phyloP scores from a whole-genome alignment of 2,329 filamentous ascomycete species.

The Penicillium sp. region DNA sequence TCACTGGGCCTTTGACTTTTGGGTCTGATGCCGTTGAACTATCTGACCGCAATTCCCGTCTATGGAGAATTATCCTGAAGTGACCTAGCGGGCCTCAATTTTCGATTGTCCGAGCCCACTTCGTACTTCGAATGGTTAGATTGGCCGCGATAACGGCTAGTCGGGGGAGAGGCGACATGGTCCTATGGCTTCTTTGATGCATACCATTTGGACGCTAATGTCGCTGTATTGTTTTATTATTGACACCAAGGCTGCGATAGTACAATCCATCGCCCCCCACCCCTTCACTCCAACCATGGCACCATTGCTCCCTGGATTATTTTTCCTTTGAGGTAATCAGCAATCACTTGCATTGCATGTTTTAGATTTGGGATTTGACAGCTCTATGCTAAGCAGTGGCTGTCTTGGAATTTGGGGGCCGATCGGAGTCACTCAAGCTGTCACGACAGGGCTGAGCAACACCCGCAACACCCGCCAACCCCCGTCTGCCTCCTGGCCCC shows the following conservation, averaged over 20 bases:
- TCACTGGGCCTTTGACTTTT: constrained; percentile 15
- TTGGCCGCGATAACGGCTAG: constrained; percentile 8
- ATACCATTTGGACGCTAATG: constrained; percentile 6
- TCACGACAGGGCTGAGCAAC: constrained; percentile 5
- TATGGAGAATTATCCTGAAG: constrained; percentile 18
- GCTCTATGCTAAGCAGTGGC: background rate
- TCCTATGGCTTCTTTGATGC: background rate
- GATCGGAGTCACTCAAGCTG: constrained; percentile 2
- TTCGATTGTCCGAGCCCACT: constrained; percentile 15
- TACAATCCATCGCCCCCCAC: background rate
- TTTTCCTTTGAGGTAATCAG: no score
- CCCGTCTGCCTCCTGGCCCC: background rate
- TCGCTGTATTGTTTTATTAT: constrained; percentile 2
- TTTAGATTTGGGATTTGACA: constrained; percentile 2
- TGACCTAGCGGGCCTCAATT: constrained; percentile 19
- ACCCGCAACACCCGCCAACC: no score
- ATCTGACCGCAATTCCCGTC: constrained; percentile 26
- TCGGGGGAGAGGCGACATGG: constrained; percentile 19
- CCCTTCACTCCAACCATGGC: background rate
- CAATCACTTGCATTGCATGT: no score
- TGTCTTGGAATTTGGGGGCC: constrained; percentile 13
- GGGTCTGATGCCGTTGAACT: constrained; percentile 10
- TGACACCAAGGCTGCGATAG: background rate
- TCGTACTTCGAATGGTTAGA: background rate
- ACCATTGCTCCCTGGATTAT: background rate